phyloP scores from a whole-genome alignment of 345 rosid genomes.

The Cardiospermum halicacabum region DNA sequence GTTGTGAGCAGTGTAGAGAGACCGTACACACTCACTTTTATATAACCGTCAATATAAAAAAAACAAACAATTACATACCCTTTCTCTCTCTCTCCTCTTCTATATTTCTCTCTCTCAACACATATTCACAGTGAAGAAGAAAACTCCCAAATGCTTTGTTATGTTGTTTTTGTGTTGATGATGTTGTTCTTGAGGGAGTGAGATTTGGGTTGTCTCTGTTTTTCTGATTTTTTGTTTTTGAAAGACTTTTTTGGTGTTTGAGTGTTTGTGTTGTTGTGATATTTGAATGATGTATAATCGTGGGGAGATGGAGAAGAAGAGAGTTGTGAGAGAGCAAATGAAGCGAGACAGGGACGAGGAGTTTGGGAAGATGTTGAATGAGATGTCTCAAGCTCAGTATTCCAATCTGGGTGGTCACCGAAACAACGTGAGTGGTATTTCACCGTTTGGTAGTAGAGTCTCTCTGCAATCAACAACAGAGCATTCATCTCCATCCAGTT shows the following conservation, averaged over 20 bases:
- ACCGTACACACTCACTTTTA: slow-evolving; percentile 22
- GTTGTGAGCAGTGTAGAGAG: slow-evolving; percentile 18
- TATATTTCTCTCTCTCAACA: too few relatives aligned
- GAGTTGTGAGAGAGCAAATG: slow-evolving; percentile 10
- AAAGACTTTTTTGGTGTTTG: too few relatives aligned
- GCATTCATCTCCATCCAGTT: slow-evolving; percentile 30
- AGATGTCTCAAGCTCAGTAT: slow-evolving; percentile 19
- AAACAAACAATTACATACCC: neutral
- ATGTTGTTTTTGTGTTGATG: too few relatives aligned
- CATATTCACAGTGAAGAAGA: neutral
- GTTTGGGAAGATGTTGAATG: slow-evolving; percentile 25
- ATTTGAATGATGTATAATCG: slow-evolving; percentile 24
- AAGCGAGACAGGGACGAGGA: slow-evolving; percentile 28
- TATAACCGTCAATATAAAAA: slow-evolving; percentile 18
- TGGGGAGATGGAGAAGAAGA: slow-evolving; percentile 23
- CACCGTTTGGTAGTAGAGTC: slow-evolving; percentile 19
- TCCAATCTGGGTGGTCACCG: slow-evolving; percentile 19
- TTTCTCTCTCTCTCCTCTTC: slow-evolving; percentile 8
- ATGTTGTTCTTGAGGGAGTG: too few relatives aligned
- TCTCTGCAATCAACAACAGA: slow-evolving; percentile 22
- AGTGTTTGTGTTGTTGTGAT: slow-evolving; percentile 1
- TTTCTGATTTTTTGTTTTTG: too few relatives aligned
- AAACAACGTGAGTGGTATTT: slow-evolving; percentile 15
- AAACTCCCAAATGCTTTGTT: neutral
- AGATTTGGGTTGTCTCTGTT: too few relatives aligned